A percentile compares a stretch with the other conserved stretches of the same genome.
These are phyloP conservation scores for Pythium myriotylum DNA, from an alignment of 352 stramenopile genomes.

Conservation along the genomic window DNA sequence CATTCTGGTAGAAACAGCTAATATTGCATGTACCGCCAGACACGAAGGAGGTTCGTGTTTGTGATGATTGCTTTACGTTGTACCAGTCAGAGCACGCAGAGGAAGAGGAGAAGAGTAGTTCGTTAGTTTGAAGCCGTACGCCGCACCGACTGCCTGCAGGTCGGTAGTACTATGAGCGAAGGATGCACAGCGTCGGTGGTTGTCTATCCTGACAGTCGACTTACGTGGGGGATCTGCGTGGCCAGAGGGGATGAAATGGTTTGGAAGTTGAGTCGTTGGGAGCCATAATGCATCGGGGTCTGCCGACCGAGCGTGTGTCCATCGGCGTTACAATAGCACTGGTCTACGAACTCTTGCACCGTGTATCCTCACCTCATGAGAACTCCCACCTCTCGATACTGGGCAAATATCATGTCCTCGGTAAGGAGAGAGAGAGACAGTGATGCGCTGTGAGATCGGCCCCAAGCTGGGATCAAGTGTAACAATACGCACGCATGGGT, in stretches of 20 bases:
- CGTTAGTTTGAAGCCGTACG: slow-evolving; percentile 98
- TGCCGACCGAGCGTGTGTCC: slow-evolving; percentile 96
- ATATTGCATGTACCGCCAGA: too few species aligned
- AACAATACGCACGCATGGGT: slow-evolving; percentile 38
- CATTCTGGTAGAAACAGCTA: too few species aligned
- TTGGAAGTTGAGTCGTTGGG: slow-evolving; percentile 94
- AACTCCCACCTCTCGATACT: slow-evolving; percentile 97
- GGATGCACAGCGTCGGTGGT: too few species aligned
- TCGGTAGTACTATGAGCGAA: too few species aligned
- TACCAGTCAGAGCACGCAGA: too few species aligned
- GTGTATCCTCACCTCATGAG: slow-evolving; percentile 99
- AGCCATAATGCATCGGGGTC: slow-evolving; percentile 99
- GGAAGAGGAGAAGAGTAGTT: too few species aligned
- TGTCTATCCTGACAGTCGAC: background rate
- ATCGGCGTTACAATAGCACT: slow-evolving; percentile 96
- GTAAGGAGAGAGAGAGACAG: too few species aligned
- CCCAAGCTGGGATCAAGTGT: too few species aligned
- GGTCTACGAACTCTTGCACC: slow-evolving; percentile 96
- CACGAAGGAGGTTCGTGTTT: too few species aligned
- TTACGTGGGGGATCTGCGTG: slow-evolving; percentile 95
- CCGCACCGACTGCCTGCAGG: slow-evolving; percentile 96
- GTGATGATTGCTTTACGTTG: too few species aligned
- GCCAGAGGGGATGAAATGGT: slow-evolving; percentile 97
- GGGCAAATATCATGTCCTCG: slow-evolving; percentile 96
- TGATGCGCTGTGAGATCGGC: too few species aligned